phyloP scores from a whole-genome alignment of 1,284 basidiomycete species.

The Phellinidium pouzarii region DNA sequence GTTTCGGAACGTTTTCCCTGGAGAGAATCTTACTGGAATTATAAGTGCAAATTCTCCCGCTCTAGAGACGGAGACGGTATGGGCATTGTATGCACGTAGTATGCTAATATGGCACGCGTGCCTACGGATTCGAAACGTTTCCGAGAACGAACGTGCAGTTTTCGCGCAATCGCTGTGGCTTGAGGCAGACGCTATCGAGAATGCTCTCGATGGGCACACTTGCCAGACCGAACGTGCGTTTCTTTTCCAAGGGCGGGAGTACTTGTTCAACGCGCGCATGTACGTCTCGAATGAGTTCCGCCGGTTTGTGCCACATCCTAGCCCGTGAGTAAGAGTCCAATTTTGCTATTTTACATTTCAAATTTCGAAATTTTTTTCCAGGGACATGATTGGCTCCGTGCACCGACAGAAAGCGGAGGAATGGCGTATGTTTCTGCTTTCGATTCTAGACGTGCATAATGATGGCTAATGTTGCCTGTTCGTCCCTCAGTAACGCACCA shows the following conservation, averaged over 20 bases:
- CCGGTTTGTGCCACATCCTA: slow-evolving; percentile 53
- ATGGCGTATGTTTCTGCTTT: slow-evolving; percentile 74
- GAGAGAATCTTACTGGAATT: slow-evolving; percentile 45
- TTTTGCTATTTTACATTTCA: neutral
- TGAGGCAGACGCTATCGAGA: slow-evolving; percentile 62
- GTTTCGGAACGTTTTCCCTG: slow-evolving; percentile 66
- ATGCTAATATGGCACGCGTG: slow-evolving; percentile 70
- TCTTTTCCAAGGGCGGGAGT: slow-evolving; percentile 64
- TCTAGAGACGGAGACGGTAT: slow-evolving; percentile 52
- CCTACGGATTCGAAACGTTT: slow-evolving; percentile 44
- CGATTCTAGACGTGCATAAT: too few species aligned
- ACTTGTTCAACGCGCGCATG: slow-evolving; percentile 68
- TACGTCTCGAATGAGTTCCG: slow-evolving; percentile 64
- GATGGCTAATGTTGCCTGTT: slow-evolving; percentile 13
- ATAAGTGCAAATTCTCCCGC: slow-evolving; percentile 24
- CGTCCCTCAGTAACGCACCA: slow-evolving; percentile 56
- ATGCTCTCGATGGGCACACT: slow-evolving; percentile 53
- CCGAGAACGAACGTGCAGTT: slow-evolving; percentile 46
- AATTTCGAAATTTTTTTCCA: slow-evolving; percentile 22
- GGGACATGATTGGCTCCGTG: slow-evolving; percentile 43
- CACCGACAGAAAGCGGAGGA: slow-evolving; percentile 60
- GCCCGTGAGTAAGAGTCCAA: slow-evolving; percentile 40
- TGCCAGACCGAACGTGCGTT: slow-evolving; percentile 61
- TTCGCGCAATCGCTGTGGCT: slow-evolving; percentile 65
- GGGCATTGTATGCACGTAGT: slow-evolving; percentile 62